Percentiles rank a stretch among this genome's conserved stretches.
These are phyloP conservation scores for Zalaria sp. DNA, from an alignment of 2,329 filamentous ascomycete species.

Conservation along the genomic window DNA sequence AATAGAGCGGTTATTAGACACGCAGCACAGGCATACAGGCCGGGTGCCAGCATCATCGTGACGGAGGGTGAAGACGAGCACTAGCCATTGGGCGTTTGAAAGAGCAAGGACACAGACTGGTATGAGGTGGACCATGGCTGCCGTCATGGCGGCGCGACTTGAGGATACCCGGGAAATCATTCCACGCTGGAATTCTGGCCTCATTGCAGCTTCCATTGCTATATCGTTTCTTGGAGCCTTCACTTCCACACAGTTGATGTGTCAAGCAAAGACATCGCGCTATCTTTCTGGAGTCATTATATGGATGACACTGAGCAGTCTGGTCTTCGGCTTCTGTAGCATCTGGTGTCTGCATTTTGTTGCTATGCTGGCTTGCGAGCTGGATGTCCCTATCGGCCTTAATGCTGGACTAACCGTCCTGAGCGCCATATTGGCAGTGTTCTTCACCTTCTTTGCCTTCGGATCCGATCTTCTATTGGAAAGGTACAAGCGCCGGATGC, in stretches of 20 bases:
- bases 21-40: too few relatives aligned
- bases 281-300: conserved; percentile 15
- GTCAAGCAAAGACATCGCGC: conserved; percentile 16
- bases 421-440: conserved; percentile 7
- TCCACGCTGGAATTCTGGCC: conserved; percentile 11
- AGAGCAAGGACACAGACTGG: background rate
- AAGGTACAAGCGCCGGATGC: conserved; percentile 8
- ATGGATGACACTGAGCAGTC: conserved; percentile 15
- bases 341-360: conserved; percentile 20
- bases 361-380: conserved; percentile 19
- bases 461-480: conserved; percentile 15
- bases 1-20: too few relatives aligned
- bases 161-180: too few relatives aligned
- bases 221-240: conserved; percentile 19
- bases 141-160: too few relatives aligned
- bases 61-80: background rate
- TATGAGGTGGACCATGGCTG: too few relatives aligned
- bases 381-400: conserved; percentile 16
- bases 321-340: conserved; percentile 20
- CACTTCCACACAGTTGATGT: conserved; percentile 20
- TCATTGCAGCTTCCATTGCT: conserved; percentile 17
- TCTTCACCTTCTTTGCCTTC: conserved; percentile 10
- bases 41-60: background rate
- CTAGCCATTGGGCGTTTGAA: background rate
- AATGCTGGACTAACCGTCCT: conserved; percentile 14